These are phyloP conservation scores for Ensete ventricosum DNA, from an alignment of 176 grass and related monocot species.

Conservation along the genomic window DNA sequence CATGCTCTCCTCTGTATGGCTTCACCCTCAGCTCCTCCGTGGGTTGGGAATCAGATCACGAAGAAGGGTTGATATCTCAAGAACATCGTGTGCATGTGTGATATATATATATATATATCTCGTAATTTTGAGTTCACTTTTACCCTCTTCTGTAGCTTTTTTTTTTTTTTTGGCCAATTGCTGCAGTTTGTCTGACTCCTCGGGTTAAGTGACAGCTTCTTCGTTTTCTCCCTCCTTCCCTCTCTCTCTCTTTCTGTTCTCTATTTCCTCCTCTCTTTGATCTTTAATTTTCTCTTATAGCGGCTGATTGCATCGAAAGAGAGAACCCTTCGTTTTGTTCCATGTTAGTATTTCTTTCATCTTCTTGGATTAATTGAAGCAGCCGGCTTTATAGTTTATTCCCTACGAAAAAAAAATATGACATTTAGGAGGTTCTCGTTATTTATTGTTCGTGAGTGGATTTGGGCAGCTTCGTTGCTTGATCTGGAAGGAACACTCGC, in stretches of 20 bases:
- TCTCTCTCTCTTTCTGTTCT: not conserved
- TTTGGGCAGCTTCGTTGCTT: conserved; percentile 1
- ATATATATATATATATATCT: not conserved
- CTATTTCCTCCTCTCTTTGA: too few relatives aligned
- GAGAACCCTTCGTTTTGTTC: not conserved
- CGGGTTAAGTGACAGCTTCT: not conserved
- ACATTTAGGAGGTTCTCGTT: not conserved
- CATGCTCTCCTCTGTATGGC: too few relatives aligned
- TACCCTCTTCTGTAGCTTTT: not conserved
- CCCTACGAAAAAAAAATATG: not conserved
- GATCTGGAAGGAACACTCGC: not conserved
- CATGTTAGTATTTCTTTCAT: not conserved
- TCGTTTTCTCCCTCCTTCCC: not conserved
- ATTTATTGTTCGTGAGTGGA: not conserved
- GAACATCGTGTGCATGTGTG: too few relatives aligned
- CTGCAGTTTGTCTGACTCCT: not conserved
- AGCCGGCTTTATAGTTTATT: not conserved
- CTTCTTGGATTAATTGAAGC: not conserved
- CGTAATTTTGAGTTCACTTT: not conserved
- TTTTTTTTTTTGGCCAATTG: not conserved
- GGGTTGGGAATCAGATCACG: too few relatives aligned
- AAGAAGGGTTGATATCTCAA: too few relatives aligned
- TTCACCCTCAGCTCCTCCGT: too few relatives aligned
- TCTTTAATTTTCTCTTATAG: not conserved
- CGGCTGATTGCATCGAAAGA: not conserved